A percentile compares a stretch with the other conserved stretches of the same genome.
Conservation (phyloP, 306 rosid genomes). For the Sechiopsis laciniata region DNA sequence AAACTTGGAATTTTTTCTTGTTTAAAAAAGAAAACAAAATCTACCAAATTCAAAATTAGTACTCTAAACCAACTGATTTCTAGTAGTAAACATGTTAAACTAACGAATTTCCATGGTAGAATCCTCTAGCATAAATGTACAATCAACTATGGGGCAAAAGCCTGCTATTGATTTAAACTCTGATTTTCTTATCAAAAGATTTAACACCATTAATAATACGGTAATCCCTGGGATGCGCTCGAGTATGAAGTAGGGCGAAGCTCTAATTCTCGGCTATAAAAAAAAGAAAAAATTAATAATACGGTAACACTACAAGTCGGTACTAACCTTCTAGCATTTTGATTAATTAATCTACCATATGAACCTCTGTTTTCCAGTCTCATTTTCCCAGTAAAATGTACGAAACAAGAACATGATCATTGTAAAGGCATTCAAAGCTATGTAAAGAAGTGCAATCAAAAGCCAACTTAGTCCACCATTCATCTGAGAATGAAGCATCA, state of each 20-base stretch:
- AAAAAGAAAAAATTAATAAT: not conserved
- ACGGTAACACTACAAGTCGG: slow-evolving; percentile 6
- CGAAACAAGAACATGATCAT: slow-evolving; percentile 68
- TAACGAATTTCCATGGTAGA: too few relatives aligned
- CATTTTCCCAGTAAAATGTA: slow-evolving; percentile 79
- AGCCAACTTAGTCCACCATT: slow-evolving; percentile 49
- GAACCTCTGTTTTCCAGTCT: slow-evolving; percentile 76
- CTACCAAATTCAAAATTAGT: too few relatives aligned
- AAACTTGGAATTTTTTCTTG: too few relatives aligned
- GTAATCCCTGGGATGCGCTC: too few relatives aligned
- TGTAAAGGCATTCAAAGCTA: slow-evolving; percentile 52
- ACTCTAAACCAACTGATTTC: too few relatives aligned
- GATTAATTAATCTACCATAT: slow-evolving; percentile 48
- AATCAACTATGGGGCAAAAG: not conserved
- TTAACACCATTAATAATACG: too few relatives aligned
- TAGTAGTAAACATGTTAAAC: too few relatives aligned
- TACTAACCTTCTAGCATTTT: too few relatives aligned
- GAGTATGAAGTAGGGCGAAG: too few relatives aligned
- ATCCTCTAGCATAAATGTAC: not conserved
- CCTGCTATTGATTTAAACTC: not conserved
- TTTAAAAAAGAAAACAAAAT: too few relatives aligned
- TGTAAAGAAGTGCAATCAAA: slow-evolving; percentile 42
- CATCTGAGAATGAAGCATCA: slow-evolving; percentile 48
- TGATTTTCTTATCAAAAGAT: too few relatives aligned
- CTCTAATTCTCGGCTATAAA: not conserved